Evolutionary conservation across 2,329 filamentous ascomycete species (phyloP), one percentile per base, ranked within the genome.

Genomic region (Aplosporella prunicola): DNA sequence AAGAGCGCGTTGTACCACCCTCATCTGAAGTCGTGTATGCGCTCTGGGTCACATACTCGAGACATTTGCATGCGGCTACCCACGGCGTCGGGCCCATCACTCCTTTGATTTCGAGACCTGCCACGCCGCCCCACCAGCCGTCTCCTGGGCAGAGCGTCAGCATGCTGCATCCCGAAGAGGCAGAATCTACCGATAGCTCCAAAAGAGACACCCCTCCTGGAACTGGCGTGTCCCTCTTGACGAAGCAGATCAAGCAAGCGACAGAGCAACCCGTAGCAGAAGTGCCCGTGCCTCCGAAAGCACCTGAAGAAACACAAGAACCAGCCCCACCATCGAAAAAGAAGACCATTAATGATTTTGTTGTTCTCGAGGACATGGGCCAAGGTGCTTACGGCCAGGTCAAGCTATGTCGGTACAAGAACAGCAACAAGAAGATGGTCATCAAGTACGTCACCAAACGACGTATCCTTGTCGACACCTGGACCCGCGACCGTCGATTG

Each of bases 381-480:
- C 87, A 95, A 62, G 91, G 91, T 26, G 91, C 91, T 1, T 98
- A 98, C 56, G 91, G 91, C 2, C 89, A 98, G 61, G 91, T 98
- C 41, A 98, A 98, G 59, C 72, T 98, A 32, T 89, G 84, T 35
- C 78, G 88, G 20, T 82, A 91, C 64, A 77, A 79, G 51, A 76
- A 73, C 35, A 76, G 68, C 16, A 67, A 75, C 35, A 82, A 80
- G 56, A 94, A 93, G 61, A 82, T 93, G 45, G 89, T 98, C 14
- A 73, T 98, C 53, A 98, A 98, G 60, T 98, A 93, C 57, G 91
- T 98, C 33, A 96, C 91, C 5, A 98, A 98, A 64, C 79, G 84
- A 42, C 82, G 89, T 29, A 98, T 98, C 57, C 72, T 98, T 10
- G 89, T 98, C 44, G 91, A 98, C 62, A 98, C 91, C 0, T 98